Evolutionary conservation across 2,329 filamentous ascomycete species (phyloP).

Genomic region (Apiospora malaysiana): DNA sequence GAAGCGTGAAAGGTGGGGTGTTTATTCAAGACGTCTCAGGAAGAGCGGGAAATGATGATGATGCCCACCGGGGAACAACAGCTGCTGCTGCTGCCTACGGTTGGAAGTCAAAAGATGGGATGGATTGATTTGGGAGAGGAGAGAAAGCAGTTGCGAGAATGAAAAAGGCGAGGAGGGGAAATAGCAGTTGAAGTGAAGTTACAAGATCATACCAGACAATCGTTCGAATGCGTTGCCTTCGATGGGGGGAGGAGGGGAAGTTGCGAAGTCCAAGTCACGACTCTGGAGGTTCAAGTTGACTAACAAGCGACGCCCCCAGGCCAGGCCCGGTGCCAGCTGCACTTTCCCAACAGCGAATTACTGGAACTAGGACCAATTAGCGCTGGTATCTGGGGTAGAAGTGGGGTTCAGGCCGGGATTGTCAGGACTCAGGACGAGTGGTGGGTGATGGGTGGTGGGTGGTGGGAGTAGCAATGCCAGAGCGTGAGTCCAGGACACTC

Average conservation of each 20-base stretch:
- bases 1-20: conserved; percentile 10
- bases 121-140: not conserved
- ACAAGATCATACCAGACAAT: conserved; percentile 11
- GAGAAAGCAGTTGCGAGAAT: not conserved
- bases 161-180: not conserved
- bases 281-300: conserved; percentile 15
- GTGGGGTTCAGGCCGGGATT: not conserved
- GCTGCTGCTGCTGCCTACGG: not conserved
- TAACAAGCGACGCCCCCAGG: not conserved
- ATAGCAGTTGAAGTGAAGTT: not conserved
- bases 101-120: not conserved
- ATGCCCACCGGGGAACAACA: not conserved
- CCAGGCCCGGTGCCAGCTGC: not conserved
- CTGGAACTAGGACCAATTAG: conserved; percentile 11
- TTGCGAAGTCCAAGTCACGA: conserved; percentile 3
- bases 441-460: too few relatives aligned
- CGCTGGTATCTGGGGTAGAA: conserved; percentile 15
- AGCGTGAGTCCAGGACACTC: not conserved
- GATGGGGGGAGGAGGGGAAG: conserved; percentile 8
- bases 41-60: conserved; percentile 3
- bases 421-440: not conserved
- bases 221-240: not conserved
- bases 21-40: not conserved
- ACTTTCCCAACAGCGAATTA: conserved; percentile 1
- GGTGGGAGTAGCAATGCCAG: too few relatives aligned